Conservation (phyloP, 768 basidiomycete species). For the Gymnopilus junonius region DNA sequence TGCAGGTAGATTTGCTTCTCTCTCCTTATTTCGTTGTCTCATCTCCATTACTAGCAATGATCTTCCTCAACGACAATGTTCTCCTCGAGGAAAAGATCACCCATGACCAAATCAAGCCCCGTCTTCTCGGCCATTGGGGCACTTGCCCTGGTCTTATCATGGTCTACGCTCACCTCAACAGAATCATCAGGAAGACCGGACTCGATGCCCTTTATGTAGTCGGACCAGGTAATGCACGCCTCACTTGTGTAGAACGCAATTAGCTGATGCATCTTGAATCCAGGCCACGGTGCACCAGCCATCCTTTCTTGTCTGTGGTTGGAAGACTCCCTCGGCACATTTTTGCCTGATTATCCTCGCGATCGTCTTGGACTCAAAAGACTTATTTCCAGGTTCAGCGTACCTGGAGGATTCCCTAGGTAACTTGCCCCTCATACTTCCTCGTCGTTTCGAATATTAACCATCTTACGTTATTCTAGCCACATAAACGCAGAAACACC, state of each 20-base stretch:
- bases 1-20: slow-evolving; percentile 52
- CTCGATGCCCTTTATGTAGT: slow-evolving; percentile 77
- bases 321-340: slow-evolving; percentile 70
- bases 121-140: slow-evolving; percentile 85
- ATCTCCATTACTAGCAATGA: slow-evolving; percentile 61
- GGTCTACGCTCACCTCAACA: slow-evolving; percentile 72
- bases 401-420: slow-evolving; percentile 85
- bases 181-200: slow-evolving; percentile 61
- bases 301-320: slow-evolving; percentile 87
- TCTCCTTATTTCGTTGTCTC: background rate
- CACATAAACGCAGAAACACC: slow-evolving; percentile 86
- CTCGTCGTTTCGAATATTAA: background rate
- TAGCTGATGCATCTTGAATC: background rate
- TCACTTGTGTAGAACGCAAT: background rate
- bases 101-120: slow-evolving; percentile 76
- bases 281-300: slow-evolving; percentile 85
- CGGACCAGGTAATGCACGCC: slow-evolving; percentile 60
- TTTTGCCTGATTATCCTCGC: slow-evolving; percentile 61
- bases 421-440: slow-evolving; percentile 30
- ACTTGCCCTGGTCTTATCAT: slow-evolving; percentile 81
- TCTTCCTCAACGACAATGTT: slow-evolving; percentile 78
- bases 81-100: slow-evolving; percentile 63
- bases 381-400: slow-evolving; percentile 77
- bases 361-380: slow-evolving; percentile 62
- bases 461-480: slow-evolving; percentile 31